Conservation (phyloP, 768 basidiomycete species). For the Russula foetens region DNA sequence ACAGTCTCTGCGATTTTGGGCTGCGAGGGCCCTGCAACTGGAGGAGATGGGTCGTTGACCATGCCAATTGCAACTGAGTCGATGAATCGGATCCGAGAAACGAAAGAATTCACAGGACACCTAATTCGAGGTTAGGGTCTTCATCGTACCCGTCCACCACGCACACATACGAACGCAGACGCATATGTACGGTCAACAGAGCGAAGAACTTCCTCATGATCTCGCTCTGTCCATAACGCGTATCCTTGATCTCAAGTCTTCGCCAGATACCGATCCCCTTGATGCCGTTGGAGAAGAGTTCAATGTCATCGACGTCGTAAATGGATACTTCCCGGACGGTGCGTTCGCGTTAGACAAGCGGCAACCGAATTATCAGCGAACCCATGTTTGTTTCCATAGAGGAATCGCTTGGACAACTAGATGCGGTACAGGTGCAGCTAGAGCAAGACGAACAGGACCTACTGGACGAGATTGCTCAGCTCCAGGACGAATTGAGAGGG, state of each 20-base stretch:
- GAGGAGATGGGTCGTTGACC: conserved; percentile 16
- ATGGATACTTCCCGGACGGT: conserved; percentile 79
- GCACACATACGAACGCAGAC: not conserved
- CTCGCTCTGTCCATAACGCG: conserved; percentile 63
- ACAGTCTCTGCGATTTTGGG: not conserved
- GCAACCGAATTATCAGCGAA: not conserved
- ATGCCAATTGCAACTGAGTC: not conserved
- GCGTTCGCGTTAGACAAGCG: conserved; percentile 19
- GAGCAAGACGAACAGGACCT: conserved; percentile 61
- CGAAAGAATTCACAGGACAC: not conserved
- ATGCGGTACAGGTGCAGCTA: conserved; percentile 60
- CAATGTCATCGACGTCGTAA: conserved; percentile 44
- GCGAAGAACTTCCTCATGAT: conserved; percentile 55
- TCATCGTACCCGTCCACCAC: not conserved
- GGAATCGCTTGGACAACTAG: conserved; percentile 62
- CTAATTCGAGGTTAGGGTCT: conserved; percentile 8
- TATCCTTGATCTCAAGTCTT: conserved; percentile 48
- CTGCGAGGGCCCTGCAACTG: conserved; percentile 11
- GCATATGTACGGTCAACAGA: conserved; percentile 17
- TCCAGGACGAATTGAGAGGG: conserved; percentile 57
- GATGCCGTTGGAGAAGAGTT: conserved; percentile 53
- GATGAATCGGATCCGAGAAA: not conserved
- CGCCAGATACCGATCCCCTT: conserved; percentile 42
- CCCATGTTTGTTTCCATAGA: conserved; percentile 38
- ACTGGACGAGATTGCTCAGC: conserved; percentile 58